Base-by-base conservation (phyloP, 352 stramenopile genomes). In the Pythium oligandrum region DNA sequence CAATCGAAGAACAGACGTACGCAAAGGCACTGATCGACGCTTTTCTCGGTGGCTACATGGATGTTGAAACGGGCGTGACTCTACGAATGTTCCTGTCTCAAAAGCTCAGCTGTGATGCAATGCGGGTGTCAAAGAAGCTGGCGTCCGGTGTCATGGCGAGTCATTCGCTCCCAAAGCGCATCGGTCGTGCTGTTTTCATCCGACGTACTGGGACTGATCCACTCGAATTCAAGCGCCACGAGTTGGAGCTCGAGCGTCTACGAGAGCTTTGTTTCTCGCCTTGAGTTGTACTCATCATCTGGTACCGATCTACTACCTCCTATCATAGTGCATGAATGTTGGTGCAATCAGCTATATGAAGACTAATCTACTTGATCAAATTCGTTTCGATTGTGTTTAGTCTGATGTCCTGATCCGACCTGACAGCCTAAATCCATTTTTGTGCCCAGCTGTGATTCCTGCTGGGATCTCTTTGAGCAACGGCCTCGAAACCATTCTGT, bases 111-210 rank as follows among this genome's bases (percentile, higher is more conserved):
- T 98, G 91, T 64, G 87, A 98, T 72, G 86, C 90, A 6, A 97
- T 97, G 90, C 65, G 91, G 3, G 96, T 98, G 48, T 96, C 89
- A 1, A 97, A 98, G 68, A 98, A 97, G 63, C 96, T 93, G 57
- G 83, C 84, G 10, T 63, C 53, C n/a, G 52, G 51, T 12, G 51
- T 36, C 34, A 65, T 69, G 37, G 61, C 39, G 3, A 33, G 34
- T 10, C 45, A 31, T 4, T 7, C 6, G 17, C n/a, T 69, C 17
- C 61, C 61, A 7, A 60, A 57, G 40, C 54, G 49, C 4, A 40
- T 63, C 37, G 55, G 55, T 2, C 57, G 48, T 3, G 48, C 48
- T 9, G 44, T 26, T 26, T 26, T 26, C 17, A 26, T 26, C 17
- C 17, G 17, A 26, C 17, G 17, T 0, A 26, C 17, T 26, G 17